A percentile compares a stretch with the other conserved stretches of the same genome.
Evolutionary conservation across 139 green algal genomes (phyloP).

Genomic region (Tetradesmus obliquus): DNA sequence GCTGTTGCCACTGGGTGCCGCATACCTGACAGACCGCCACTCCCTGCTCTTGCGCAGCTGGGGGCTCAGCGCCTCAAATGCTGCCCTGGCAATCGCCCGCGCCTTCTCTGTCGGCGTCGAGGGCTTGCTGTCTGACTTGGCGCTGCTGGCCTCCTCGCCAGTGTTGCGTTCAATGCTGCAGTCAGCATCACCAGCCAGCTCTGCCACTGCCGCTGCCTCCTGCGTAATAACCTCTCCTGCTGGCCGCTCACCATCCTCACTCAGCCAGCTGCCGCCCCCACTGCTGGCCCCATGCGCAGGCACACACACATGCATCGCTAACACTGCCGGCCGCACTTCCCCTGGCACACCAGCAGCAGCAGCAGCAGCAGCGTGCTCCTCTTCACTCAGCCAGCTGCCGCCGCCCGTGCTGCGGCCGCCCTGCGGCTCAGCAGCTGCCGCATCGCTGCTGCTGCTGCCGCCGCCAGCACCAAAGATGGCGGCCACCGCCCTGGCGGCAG

Average conservation of each 20-base stretch:
- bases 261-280: not conserved
- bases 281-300: not conserved
- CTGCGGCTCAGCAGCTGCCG: not conserved
- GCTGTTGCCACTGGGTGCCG: not conserved
- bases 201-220: not conserved
- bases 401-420: not conserved
- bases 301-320: not conserved
- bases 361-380: not conserved
- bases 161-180: not conserved
- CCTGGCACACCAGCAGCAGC: not conserved
- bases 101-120: not conserved
- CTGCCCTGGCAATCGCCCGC: not conserved
- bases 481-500: slow-evolving; percentile 1
- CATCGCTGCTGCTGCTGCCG: not conserved
- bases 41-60: not conserved
- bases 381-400: not conserved
- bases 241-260: not conserved
- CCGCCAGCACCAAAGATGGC: slow-evolving; percentile 5
- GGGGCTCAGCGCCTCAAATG: not conserved
- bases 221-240: not conserved
- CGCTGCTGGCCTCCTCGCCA: not conserved
- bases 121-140: not conserved
- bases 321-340: too few relatives aligned
- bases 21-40: not conserved
- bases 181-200: not conserved